Evolutionary conservation across 1,284 basidiomycete genomes (phyloP).

Genomic region (Leccinum cinnamomeum): DNA sequence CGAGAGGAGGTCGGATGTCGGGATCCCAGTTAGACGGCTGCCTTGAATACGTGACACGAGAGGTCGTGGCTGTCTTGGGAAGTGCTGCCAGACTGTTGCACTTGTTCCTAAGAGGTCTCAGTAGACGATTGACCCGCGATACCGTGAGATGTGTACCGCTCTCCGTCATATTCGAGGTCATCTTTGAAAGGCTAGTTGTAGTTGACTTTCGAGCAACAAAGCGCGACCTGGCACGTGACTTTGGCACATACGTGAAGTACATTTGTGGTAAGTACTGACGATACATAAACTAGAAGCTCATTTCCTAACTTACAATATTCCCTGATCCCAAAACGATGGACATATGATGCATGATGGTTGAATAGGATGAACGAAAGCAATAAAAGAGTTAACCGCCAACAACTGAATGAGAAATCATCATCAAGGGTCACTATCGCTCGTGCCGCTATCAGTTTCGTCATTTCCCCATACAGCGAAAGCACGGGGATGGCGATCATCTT

Average conservation of each 20-base stretch:
- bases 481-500: constrained; percentile 45
- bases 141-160: constrained; percentile 36
- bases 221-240: constrained; percentile 21
- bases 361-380: constrained; percentile 4
- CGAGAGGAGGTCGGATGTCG: constrained; percentile 38
- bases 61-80: constrained; percentile 8
- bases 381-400: not conserved
- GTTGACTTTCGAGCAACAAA: not conserved
- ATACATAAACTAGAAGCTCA: not conserved
- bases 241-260: not conserved
- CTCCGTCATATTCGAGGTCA: constrained; percentile 12
- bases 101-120: constrained; percentile 55
- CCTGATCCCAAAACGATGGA: constrained; percentile 1
- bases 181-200: not conserved
- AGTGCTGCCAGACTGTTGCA: constrained; percentile 42
- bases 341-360: not conserved
- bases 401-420: not conserved
- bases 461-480: constrained; percentile 84
- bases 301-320: not conserved
- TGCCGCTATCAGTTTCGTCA: constrained; percentile 83
- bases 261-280: not conserved
- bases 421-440: constrained; percentile 64
- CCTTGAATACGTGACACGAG: constrained; percentile 20
- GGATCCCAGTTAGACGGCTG: constrained; percentile 21
- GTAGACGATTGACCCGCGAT: constrained; percentile 50